A percentile compares a stretch with the other conserved stretches of the same genome.
phyloP scores from a whole-genome alignment of 129 eudicot genomes.

The Scalesia atractyloides region DNA sequence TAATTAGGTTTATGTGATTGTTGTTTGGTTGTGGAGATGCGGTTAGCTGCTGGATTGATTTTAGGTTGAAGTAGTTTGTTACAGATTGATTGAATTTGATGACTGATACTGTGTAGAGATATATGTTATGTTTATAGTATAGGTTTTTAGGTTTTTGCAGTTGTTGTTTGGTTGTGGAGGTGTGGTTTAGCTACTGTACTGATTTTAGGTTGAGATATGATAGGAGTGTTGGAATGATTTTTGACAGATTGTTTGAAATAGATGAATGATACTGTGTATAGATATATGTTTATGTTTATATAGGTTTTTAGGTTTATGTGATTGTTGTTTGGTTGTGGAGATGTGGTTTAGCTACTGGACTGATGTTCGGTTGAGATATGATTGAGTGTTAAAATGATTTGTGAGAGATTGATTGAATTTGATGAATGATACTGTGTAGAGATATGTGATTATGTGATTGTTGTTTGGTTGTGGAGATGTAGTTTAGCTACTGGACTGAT shows the following conservation, averaged over 20 bases:
- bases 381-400: too few relatives aligned
- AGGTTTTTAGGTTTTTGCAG: neutral
- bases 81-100: slow-evolving; percentile 1
- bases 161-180: neutral
- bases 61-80: slow-evolving; percentile 6
- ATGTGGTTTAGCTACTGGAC: neutral
- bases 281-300: neutral
- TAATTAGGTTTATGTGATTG: neutral
- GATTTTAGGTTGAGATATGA: neutral
- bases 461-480: too few relatives aligned
- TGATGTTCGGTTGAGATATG: neutral
- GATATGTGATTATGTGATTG: too few relatives aligned
- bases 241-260: neutral
- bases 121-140: neutral
- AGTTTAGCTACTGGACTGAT: too few relatives aligned
- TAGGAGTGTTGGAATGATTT: too few relatives aligned
- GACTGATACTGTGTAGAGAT: neutral
- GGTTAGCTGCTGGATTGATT: neutral
- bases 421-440: too few relatives aligned
- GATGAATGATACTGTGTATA: neutral
- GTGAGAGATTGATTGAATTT: too few relatives aligned
- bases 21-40: neutral
- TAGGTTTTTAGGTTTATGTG: neutral
- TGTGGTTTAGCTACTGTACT: neutral
- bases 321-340: neutral